Percentiles rank a stretch among this genome's conserved stretches.
Conservation (phyloP, 208 protist genomes). For the Phytomonas sp. region DNA sequence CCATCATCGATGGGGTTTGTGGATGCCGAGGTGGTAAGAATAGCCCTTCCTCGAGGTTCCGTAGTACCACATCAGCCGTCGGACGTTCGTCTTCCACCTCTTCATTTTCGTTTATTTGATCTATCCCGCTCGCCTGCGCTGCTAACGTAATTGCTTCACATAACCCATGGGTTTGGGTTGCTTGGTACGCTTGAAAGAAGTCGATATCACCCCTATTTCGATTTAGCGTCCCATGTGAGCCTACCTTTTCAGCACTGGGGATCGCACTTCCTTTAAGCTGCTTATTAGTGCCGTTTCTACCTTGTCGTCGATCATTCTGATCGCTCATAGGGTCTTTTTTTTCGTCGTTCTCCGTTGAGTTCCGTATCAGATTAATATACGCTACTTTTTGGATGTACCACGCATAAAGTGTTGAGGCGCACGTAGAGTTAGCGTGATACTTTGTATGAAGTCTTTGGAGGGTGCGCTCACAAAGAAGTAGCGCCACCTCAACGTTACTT, state of each 20-base stretch:
- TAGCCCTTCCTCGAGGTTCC: not conserved
- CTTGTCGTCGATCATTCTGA: not conserved
- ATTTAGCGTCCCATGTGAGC: not conserved
- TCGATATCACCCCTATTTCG: not conserved
- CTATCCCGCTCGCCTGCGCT: not conserved
- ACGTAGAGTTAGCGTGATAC: conserved; percentile 11
- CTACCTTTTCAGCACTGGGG: not conserved
- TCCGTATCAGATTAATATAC: conserved; percentile 24
- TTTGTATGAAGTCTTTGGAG: conserved; percentile 18
- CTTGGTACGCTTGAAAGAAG: not conserved
- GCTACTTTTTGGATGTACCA: conserved; percentile 50
- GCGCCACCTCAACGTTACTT: conserved; percentile 38
- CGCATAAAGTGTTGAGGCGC: conserved; percentile 17
- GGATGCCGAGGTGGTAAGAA: not conserved
- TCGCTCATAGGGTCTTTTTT: not conserved
- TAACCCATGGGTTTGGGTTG: not conserved
- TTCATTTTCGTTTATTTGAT: not conserved
- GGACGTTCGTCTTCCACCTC: not conserved
- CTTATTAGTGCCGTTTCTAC: not conserved
- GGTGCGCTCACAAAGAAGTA: conserved; percentile 42
- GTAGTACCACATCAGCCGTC: not conserved
- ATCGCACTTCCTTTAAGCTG: not conserved
- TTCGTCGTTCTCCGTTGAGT: not conserved
- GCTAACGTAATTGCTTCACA: not conserved
- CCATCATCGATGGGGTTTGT: not conserved